Evolutionary conservation across 2,329 filamentous ascomycete species (phyloP).

Genomic region (Alternaria conjuncta): DNA sequence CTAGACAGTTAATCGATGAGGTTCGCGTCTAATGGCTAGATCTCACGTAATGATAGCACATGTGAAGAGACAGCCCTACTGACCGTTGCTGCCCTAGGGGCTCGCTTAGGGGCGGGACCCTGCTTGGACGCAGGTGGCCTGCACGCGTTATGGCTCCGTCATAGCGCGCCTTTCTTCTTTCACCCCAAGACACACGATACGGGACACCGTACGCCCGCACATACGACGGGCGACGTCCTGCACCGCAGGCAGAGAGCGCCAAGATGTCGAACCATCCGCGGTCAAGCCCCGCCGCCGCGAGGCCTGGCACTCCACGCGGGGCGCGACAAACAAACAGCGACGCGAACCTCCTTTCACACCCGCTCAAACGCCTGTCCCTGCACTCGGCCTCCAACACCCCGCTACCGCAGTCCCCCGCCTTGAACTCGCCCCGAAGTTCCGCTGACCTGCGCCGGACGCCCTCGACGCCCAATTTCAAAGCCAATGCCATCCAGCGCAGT

Average conservation of each 20-base stretch:
- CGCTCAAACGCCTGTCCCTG: constrained; percentile 48
- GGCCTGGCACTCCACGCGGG: constrained; percentile 15
- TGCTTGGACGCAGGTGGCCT: constrained; percentile 13
- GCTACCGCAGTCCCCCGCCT: constrained; percentile 38
- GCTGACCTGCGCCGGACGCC: constrained; percentile 21
- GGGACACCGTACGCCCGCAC: constrained; percentile 1
- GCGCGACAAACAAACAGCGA: constrained; percentile 46
- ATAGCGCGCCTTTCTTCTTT: constrained; percentile 22
- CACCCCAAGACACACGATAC: constrained; percentile 5
- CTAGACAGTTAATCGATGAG: background rate
- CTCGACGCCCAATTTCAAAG: constrained; percentile 37
- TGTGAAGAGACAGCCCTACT: constrained; percentile 12
- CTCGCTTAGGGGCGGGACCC: constrained; percentile 18
- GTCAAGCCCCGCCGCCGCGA: constrained; percentile 13
- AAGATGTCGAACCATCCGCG: constrained; percentile 35
- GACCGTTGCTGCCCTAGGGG: constrained; percentile 15
- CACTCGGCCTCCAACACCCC: constrained; percentile 40
- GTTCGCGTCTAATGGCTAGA: background rate
- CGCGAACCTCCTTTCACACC: constrained; percentile 39
- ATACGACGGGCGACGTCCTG: constrained; percentile 29
- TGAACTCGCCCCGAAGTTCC: constrained; percentile 28
- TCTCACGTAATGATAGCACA: background rate
- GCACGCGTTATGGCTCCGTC: constrained; percentile 15
- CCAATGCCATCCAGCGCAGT: constrained; percentile 50
- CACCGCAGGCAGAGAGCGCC: constrained; percentile 29